These are phyloP conservation scores for Pelargonium cotyledonis DNA, from an alignment of 441 rosid species.

Conservation along the genomic window DNA sequence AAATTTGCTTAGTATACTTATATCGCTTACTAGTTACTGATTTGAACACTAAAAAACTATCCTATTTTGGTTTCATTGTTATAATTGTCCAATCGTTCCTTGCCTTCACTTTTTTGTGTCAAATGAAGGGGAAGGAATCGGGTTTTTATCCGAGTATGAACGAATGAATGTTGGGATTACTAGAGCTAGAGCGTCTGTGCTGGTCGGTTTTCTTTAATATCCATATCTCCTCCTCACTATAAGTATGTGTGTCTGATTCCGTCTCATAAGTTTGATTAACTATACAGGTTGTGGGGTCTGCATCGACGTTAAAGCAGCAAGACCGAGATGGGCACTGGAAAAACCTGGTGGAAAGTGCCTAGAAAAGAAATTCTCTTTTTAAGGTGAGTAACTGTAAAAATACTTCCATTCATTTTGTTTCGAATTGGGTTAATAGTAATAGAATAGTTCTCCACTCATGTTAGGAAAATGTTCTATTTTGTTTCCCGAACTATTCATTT, in stretches of 20 bases:
- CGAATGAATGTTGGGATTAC: conserved; percentile 97
- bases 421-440: neutral
- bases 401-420: no score
- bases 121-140: conserved; percentile 36
- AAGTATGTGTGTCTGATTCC: neutral
- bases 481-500: no score
- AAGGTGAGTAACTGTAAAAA: conserved; percentile 44
- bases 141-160: conserved; percentile 73
- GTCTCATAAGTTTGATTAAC: conserved; percentile 8
- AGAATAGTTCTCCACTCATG: no score
- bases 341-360: conserved; percentile 70
- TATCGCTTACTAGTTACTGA: no score
- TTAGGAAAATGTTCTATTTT: no score
- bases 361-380: conserved; percentile 45
- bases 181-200: conserved; percentile 79
- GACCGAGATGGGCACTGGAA: conserved; percentile 62
- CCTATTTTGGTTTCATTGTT: no score
- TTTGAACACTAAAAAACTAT: no score
- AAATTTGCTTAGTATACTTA: no score
- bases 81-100: neutral
- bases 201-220: conserved; percentile 38
- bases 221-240: neutral
- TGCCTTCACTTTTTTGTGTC: conserved; percentile 15
- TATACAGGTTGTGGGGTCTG: conserved; percentile 81
- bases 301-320: conserved; percentile 35